These are phyloP conservation scores for Xylogone sp. DNA, from an alignment of 2,329 filamentous ascomycete species.

Conservation along the genomic window DNA sequence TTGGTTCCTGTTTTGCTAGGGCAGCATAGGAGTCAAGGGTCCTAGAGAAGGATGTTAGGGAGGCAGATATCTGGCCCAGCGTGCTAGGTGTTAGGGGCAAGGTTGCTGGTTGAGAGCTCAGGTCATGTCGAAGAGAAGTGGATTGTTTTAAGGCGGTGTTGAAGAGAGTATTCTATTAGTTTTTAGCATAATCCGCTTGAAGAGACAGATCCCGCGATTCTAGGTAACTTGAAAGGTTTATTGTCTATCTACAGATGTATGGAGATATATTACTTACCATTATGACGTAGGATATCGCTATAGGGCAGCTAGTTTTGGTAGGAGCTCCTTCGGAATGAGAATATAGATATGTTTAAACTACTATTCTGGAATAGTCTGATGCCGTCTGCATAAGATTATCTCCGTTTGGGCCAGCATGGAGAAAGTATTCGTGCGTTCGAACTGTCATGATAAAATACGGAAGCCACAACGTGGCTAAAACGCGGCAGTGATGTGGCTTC, in stretches of 20 bases:
- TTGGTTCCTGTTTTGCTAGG: constrained; percentile 83
- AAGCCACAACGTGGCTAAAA: constrained; percentile 6
- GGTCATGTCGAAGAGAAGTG: constrained; percentile 72
- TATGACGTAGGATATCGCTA: not conserved
- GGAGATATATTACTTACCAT: constrained; percentile 13
- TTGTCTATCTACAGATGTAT: no score
- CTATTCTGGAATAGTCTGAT: no score
- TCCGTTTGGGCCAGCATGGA: no score
- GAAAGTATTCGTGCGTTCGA: not conserved
- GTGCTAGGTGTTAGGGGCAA: constrained; percentile 55
- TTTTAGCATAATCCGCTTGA: constrained; percentile 1
- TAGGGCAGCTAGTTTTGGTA: not conserved
- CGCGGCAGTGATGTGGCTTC: constrained; percentile 6
- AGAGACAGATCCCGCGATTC: not conserved
- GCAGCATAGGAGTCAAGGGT: constrained; percentile 90
- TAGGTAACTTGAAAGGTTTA: no score
- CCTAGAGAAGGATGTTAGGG: constrained; percentile 75
- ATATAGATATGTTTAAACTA: no score
- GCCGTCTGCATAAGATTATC: no score
- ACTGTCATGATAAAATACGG: not conserved
- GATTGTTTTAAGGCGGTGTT: constrained; percentile 84
- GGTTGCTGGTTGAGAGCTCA: constrained; percentile 64
- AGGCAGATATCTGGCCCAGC: constrained; percentile 72
- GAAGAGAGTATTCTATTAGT: constrained; percentile 70
- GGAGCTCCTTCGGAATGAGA: no score